Base-by-base conservation (phyloP, 257 asterid genomes). In the Anisodus acutangulus region DNA sequence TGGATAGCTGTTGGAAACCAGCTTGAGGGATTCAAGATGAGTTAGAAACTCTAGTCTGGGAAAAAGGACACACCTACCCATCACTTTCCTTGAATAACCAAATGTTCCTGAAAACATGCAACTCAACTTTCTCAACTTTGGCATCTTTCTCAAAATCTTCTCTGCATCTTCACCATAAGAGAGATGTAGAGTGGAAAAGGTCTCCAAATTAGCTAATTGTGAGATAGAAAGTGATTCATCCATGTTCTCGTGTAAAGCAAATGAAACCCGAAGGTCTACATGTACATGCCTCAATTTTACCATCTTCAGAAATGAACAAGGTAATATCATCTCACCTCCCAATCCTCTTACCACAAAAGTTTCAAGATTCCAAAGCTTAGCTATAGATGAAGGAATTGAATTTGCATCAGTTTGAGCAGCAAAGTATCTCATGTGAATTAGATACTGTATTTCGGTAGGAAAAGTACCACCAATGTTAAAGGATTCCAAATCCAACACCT, bases 351-450 rank as follows among this genome's bases (percentile, higher is more conserved):
- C n/a, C 0, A 80, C 57, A 58, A 80, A 80, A 58, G 83, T 80
- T 13, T 80, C 70, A 62, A 80, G 83, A n/a, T 80, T 80, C 68
- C 19, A 12, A 58, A 80, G 83, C 53, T 80, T 80, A 37, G 54
- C 71, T 37, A 80, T 17, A 57, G 71, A 80, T 49, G 81, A 76
- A 76, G 81, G 81, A 2, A 76, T 51, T 2, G 45, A 76, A 76
- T 51, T 76, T 76, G 68, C 55, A 35, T 59, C 57, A 19, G 83
- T 80, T 58, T 19, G 83, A 1, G 45, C 71, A 1, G 83, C 47
- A 16, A 85, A 70, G 59, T 85, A 85, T 70, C 64, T 85, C 57
- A 85, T 26, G 41, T 70, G 85, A 58, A 35, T 59, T 3, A 85
- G 51, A 11, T 81, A 59, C 3, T 51, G 82, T 2, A 81, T 8